phyloP scores from a whole-genome alignment of 2,329 filamentous ascomycete genomes.

The Nigrospora oryzae region DNA sequence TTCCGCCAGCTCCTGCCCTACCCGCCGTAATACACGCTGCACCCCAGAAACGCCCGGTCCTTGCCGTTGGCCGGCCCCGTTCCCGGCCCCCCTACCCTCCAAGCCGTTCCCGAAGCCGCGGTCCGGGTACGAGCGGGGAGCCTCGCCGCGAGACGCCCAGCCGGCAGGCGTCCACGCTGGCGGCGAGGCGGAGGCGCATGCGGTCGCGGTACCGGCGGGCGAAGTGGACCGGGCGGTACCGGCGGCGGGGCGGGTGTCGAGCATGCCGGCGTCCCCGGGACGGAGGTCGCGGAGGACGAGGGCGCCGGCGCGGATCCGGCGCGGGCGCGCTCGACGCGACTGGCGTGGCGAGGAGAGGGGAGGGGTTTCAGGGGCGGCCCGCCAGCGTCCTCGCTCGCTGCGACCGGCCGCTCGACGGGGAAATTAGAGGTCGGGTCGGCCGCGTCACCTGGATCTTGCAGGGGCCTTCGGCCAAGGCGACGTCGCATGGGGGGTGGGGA shows the following conservation, averaged over 20 bases:
- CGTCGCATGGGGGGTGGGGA: no score
- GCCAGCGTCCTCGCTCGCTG: no score
- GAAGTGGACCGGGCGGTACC: constrained; percentile 45
- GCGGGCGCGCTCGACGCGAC: constrained; percentile 45
- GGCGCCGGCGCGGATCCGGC: constrained; percentile 40
- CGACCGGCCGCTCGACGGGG: no score
- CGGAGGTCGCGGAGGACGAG: constrained; percentile 50
- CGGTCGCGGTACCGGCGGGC: constrained; percentile 47
- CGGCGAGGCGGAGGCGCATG: constrained; percentile 45
- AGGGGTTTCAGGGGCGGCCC: constrained; percentile 19
- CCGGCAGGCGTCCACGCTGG: constrained; percentile 20
- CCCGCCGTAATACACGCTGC: no score
- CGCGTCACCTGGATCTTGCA: no score
- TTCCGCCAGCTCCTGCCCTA: no score
- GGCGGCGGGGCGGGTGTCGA: constrained; percentile 39
- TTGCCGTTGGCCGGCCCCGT: no score
- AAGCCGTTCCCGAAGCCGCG: constrained; percentile 52
- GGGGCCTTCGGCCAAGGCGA: no score
- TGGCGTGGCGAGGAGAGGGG: constrained; percentile 48
- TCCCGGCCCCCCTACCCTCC: no score
- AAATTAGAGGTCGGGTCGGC: no score
- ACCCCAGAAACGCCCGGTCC: no score
- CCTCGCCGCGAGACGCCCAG: constrained; percentile 34
- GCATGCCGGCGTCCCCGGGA: constrained; percentile 58
- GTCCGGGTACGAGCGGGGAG: constrained; percentile 39